Evolutionary conservation across 441 rosid genomes (phyloP), one percentile per base, ranked within the genome.

Genomic region (Bocquillonia castaneifolia): DNA sequence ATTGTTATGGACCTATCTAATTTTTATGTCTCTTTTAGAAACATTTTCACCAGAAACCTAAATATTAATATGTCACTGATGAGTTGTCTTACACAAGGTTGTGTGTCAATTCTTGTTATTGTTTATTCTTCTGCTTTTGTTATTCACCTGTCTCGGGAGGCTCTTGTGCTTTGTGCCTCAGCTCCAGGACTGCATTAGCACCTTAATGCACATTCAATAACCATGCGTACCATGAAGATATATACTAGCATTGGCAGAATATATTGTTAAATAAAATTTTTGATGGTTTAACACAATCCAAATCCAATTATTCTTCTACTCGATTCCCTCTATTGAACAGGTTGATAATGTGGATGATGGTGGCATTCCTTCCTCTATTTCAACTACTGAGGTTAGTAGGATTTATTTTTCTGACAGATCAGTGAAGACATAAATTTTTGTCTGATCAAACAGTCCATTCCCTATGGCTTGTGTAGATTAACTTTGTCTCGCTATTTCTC

Each of bases 311-410:
- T 69, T 37, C 8, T 3, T 55, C 59, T 69, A 17, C 32, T 31
- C 4, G 32, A 57, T 12, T 64, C 42, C 20, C 14, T 29, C 64
- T 31, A 59, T 67, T 68, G 62, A 55, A 63, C 82, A 93, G 97
- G 82, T 54, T 77, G 73, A 77, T 48, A 80, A 81, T 68, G 29
- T 74, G 55, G 81, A 77, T 65, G 82, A 62, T 59, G 73, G 71
- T 64, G 63, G 75, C 63, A 76, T 79, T 54, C 61, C 73, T 70
- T 69, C 79, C 69, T 73, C 88, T 67, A 63, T 83, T 68, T 82
- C 90, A 9, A 79, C 84, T 69, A 80, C 80, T 69, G 93, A 86
- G 93, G 98, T 91, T 48, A 71, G 85, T 72, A n/a, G 13, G 14
- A 22, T 17, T 34, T 17, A n/a, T 40, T 39, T 3, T n/a, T 42